Percentiles rank a stretch among this genome's conserved stretches.
phyloP scores from a whole-genome alignment of 1,284 basidiomycete genomes.

The Moesziomyces sp. region DNA sequence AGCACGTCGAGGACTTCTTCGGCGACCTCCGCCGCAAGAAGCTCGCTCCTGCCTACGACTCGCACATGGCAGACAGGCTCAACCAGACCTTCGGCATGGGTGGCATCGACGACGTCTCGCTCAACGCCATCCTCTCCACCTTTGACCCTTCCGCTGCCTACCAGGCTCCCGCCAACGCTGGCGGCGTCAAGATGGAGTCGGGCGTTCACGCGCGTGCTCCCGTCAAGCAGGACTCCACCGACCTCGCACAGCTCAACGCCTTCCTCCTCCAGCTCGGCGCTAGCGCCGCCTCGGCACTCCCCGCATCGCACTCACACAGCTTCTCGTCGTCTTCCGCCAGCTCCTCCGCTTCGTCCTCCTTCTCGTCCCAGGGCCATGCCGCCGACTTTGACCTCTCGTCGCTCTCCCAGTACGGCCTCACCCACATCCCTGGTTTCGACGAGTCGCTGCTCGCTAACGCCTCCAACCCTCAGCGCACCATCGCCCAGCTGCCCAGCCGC shows the following conservation, averaged over 20 bases:
- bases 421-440: conserved; percentile 62
- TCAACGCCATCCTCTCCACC: conserved; percentile 52
- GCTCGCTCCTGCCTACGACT: conserved; percentile 61
- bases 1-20: conserved; percentile 59
- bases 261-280: conserved; percentile 67
- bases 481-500: conserved; percentile 55
- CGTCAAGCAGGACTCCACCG: conserved; percentile 69
- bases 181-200: conserved; percentile 18
- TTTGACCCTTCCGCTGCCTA: conserved; percentile 26
- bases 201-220: conserved; percentile 57
- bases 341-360: conserved; percentile 30
- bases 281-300: conserved; percentile 50
- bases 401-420: conserved; percentile 53
- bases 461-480: conserved; percentile 25
- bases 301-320: conserved; percentile 38
- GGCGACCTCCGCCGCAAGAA: conserved; percentile 59
- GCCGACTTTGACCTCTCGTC: conserved; percentile 54
- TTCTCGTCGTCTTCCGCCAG: conserved; percentile 17
- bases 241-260: conserved; percentile 65
- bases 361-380: conserved; percentile 34
- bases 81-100: conserved; percentile 54
- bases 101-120: conserved; percentile 52
- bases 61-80: conserved; percentile 62
- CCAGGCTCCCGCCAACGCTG: conserved; percentile 19
- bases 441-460: conserved; percentile 35